phyloP scores from a whole-genome alignment of 805 yeast genomes.

The Saccharomycopsis malanga region DNA sequence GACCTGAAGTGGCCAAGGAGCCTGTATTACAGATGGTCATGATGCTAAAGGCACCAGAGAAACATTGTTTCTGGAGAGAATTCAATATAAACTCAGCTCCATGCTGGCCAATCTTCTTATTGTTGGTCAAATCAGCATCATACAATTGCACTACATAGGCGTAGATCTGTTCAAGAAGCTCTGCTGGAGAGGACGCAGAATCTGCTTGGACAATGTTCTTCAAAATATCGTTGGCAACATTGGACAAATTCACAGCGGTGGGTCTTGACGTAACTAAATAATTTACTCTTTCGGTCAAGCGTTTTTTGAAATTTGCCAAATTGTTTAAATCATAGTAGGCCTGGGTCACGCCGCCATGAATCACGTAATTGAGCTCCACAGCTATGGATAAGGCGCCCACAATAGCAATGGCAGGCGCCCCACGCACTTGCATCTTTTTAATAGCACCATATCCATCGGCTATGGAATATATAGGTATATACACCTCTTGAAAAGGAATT shows the following conservation, averaged over 20 bases:
- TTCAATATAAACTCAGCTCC: slow-evolving; percentile 65
- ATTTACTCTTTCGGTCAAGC: slow-evolving; percentile 45
- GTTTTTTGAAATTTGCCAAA: slow-evolving; percentile 31
- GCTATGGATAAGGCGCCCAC: slow-evolving; percentile 83
- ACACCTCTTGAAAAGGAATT: slow-evolving; percentile 73
- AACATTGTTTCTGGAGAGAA: slow-evolving; percentile 39
- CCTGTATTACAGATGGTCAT: slow-evolving; percentile 96
- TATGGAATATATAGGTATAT: slow-evolving; percentile 52
- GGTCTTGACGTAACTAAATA: slow-evolving; percentile 76
- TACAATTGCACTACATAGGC: slow-evolving; percentile 49
- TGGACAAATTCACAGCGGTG: slow-evolving; percentile 87
- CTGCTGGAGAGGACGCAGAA: slow-evolving; percentile 22
- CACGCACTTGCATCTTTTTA: slow-evolving; percentile 87
- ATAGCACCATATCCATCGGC: slow-evolving; percentile 81
- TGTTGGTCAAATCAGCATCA: slow-evolving; percentile 73
- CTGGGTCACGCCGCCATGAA: slow-evolving; percentile 27
- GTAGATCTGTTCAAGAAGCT: slow-evolving; percentile 26
- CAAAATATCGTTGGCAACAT: slow-evolving; percentile 45
- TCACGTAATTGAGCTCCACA: slow-evolving; percentile 47
- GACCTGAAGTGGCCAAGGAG: slow-evolving; percentile 93
- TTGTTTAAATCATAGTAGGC: slow-evolving; percentile 29
- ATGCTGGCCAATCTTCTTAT: slow-evolving; percentile 67
- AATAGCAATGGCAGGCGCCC: slow-evolving; percentile 97
- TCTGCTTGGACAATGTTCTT: slow-evolving; percentile 27
- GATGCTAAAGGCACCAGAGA: slow-evolving; percentile 65